Percentiles rank a stretch among this genome's conserved stretches.
Conservation (phyloP, 768 basidiomycete genomes). For the Boletus insuetus region DNA sequence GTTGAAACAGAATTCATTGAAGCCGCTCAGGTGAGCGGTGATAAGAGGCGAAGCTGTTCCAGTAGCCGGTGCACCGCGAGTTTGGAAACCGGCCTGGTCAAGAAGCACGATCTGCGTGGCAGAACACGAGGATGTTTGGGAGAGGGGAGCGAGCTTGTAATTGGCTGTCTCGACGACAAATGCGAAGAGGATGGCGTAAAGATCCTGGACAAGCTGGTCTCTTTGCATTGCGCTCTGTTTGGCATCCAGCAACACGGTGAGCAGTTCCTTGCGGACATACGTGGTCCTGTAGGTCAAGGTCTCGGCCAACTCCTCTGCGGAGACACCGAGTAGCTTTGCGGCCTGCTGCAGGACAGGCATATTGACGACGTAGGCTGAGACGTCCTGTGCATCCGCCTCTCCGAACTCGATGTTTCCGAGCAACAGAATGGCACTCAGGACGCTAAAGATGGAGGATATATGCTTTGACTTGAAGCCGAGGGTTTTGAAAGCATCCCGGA, state of each 20-base stretch:
- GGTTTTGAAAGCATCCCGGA: conserved; percentile 51
- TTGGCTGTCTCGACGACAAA: conserved; percentile 65
- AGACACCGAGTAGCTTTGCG: conserved; percentile 49
- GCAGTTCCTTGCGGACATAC: conserved; percentile 57
- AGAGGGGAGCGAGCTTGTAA: conserved; percentile 48
- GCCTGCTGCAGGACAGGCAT: conserved; percentile 46
- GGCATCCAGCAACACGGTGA: conserved; percentile 52
- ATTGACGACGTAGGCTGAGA: conserved; percentile 51
- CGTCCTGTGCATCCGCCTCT: conserved; percentile 53
- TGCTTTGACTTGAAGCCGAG: conserved; percentile 66
- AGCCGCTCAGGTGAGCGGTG: conserved; percentile 53
- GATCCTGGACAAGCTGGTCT: conserved; percentile 53
- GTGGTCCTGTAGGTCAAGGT: conserved; percentile 54
- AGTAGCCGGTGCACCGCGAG: conserved; percentile 42
- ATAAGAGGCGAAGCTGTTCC: conserved; percentile 49
- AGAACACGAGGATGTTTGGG: conserved; percentile 38
- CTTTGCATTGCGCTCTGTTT: conserved; percentile 52
- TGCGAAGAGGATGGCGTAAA: conserved; percentile 63
- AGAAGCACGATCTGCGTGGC: conserved; percentile 51
- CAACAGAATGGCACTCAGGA: conserved; percentile 52
- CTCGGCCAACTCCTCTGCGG: conserved; percentile 52
- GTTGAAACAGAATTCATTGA: conserved; percentile 62
- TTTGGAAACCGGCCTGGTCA: conserved; percentile 58
- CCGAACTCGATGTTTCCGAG: conserved; percentile 59
- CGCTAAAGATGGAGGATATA: conserved; percentile 48